Evolutionary conservation across 129 eudicot species (phyloP), one percentile per base, ranked within the genome.

Genomic region (Lonicera japonica): DNA sequence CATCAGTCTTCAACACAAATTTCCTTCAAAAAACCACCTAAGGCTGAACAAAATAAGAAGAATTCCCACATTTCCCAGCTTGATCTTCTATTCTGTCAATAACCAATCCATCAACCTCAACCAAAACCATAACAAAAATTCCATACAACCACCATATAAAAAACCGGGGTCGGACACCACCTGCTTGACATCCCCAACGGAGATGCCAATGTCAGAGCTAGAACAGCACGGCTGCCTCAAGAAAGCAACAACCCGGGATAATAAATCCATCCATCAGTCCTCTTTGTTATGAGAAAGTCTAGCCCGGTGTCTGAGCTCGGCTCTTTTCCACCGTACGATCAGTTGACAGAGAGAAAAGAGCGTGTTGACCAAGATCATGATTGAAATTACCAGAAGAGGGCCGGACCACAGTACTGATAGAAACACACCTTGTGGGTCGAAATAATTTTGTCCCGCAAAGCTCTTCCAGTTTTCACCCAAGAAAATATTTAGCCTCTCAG

Each of bases 321-420:
- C 96, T 66, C 70, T 78, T 81, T 92, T 92, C 98, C 98, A 92
- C 64, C 67, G 79, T 60, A 92, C 92, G 25, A 92, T 88, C 66
- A 84, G 85, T 56, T 84, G 66, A 61, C 98, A 92, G 64, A 85
- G 47, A 4, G 95, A 82, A 56, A 92, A 80, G 57, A 92, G 78
- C 12, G 95, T 84, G 65, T 87, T 87, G 20, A 92, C 98, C 95
- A 92, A 79, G 62, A 92, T 84, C 54, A 87, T 58, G 55, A 86
- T 83, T 0, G 98, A 75, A 22, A 82, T 76, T 45, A 87, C 82
- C 69, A 92, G 75, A 65, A 92, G 91, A 20, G 98, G 98, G 10
- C 98, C 98, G 38, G 98, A 92, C 98, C 98, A 92, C 18, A 92
- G 88, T 39, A 83, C 85, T 0, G 98, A 92, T 59, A 92, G 84